Evolutionary conservation across 768 basidiomycete genomes (phyloP).

Genomic region (Botryobasidium botryosum): DNA sequence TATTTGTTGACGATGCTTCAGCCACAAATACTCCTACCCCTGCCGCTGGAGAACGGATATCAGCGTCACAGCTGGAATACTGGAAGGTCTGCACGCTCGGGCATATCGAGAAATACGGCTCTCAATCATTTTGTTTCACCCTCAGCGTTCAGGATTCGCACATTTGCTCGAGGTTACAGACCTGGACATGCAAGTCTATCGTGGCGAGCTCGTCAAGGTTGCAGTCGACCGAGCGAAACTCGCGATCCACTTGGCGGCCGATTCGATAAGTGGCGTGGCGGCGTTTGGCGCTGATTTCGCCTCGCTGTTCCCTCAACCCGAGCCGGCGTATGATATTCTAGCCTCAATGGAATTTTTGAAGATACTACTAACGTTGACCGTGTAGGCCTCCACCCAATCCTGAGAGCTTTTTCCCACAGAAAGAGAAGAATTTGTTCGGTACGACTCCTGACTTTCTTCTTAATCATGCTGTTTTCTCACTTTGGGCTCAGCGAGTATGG

Average conservation of each 20-base stretch:
- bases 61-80: background rate
- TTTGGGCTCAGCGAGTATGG: slow-evolving; percentile 29
- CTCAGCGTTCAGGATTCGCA: slow-evolving; percentile 1
- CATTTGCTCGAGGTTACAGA: background rate
- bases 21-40: background rate
- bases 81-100: slow-evolving; percentile 4
- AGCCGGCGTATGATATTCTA: slow-evolving; percentile 1
- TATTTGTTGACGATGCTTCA: slow-evolving; percentile 33
- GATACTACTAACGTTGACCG: no score
- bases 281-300: slow-evolving; percentile 38
- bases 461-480: background rate
- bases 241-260: slow-evolving; percentile 58
- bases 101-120: slow-evolving; percentile 3
- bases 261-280: slow-evolving; percentile 44
- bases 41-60: background rate
- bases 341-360: no score
- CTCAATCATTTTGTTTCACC: background rate
- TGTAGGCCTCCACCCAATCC: background rate
- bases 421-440: no score
- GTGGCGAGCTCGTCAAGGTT: slow-evolving; percentile 26
- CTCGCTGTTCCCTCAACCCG: slow-evolving; percentile 19
- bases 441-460: background rate
- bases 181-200: background rate
- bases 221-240: slow-evolving; percentile 35
- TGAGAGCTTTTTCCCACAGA: no score